Conservation (phyloP, 345 rosid species). For the Sonneratia caseolaris region DNA sequence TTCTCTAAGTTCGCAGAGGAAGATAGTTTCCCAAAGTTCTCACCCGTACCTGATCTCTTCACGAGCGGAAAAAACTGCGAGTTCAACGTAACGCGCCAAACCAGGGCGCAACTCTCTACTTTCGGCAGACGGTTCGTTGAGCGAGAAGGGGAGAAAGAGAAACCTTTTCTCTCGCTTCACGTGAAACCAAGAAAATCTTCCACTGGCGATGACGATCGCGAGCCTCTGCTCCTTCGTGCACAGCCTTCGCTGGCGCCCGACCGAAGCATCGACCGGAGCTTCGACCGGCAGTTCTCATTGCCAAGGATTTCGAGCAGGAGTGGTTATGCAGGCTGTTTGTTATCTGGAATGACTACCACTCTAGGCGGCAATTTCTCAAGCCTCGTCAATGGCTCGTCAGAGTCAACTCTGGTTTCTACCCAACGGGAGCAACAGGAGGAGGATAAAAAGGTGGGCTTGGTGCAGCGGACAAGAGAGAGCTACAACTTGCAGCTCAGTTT, state of each 20-base stretch:
- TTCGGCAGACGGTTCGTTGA: constrained; percentile 57
- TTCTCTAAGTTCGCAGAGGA: constrained; percentile 3
- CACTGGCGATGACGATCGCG: constrained; percentile 39
- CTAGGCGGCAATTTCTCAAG: constrained; percentile 47
- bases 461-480: constrained; percentile 41
- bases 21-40: constrained; percentile 7
- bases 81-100: constrained; percentile 27
- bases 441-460: constrained; percentile 22
- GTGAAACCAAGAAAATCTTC: constrained; percentile 32
- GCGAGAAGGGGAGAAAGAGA: constrained; percentile 31
- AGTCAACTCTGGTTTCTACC: constrained; percentile 21
- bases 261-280: no score
- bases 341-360: constrained; percentile 51
- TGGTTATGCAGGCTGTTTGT: no score
- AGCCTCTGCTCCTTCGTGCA: constrained; percentile 34
- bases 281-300: no score
- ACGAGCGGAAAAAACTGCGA: constrained; percentile 42
- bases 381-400: constrained; percentile 39
- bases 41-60: constrained; percentile 48
- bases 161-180: constrained; percentile 9
- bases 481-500: constrained; percentile 64
- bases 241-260: constrained; percentile 18
- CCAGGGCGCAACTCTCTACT: constrained; percentile 49
- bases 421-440: constrained; percentile 25
- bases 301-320: no score